A percentile compares a stretch with the other conserved stretches of the same genome.
Evolutionary conservation across 1,139 yeast genomes (phyloP).

Genomic region (Yueomyces sp.): DNA sequence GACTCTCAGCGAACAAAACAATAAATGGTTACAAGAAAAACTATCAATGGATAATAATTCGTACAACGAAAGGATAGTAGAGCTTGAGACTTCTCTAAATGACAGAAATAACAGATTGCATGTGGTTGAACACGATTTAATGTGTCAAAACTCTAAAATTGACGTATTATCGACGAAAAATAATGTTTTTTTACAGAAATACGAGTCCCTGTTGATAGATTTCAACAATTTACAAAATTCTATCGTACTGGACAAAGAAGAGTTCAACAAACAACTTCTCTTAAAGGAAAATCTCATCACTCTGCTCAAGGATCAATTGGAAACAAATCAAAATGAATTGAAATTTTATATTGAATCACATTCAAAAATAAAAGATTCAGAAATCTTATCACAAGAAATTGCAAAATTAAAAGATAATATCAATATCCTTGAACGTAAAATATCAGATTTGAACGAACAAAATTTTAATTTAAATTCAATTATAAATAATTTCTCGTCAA

Average conservation of each 20-base stretch:
- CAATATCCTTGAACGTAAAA: slow-evolving; percentile 26
- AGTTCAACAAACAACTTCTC: slow-evolving; percentile 48
- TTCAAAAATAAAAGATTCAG: background rate
- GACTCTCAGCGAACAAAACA: background rate
- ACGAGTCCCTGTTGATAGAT: slow-evolving; percentile 21
- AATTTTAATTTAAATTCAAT: slow-evolving; percentile 8
- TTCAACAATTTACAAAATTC: slow-evolving; percentile 38
- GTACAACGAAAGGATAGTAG: slow-evolving; percentile 28
- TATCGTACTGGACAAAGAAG: slow-evolving; percentile 35
- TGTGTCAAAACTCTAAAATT: slow-evolving; percentile 5
- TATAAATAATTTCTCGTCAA: background rate
- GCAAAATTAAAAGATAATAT: slow-evolving; percentile 17
- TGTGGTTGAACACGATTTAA: slow-evolving; percentile 3
- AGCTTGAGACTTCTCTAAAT: slow-evolving; percentile 17
- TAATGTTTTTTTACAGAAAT: slow-evolving; percentile 6
- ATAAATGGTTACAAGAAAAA: background rate
- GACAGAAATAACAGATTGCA: slow-evolving; percentile 22
- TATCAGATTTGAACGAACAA: slow-evolving; percentile 8
- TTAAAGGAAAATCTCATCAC: slow-evolving; percentile 52
- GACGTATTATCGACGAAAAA: slow-evolving; percentile 6
- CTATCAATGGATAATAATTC: slow-evolving; percentile 5
- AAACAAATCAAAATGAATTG: slow-evolving; percentile 19
- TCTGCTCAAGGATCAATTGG: slow-evolving; percentile 41
- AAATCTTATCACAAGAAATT: background rate
- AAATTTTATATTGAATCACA: background rate